Conservation (phyloP, 441 rosid species). For the Pelargonium myrrhifolium region DNA sequence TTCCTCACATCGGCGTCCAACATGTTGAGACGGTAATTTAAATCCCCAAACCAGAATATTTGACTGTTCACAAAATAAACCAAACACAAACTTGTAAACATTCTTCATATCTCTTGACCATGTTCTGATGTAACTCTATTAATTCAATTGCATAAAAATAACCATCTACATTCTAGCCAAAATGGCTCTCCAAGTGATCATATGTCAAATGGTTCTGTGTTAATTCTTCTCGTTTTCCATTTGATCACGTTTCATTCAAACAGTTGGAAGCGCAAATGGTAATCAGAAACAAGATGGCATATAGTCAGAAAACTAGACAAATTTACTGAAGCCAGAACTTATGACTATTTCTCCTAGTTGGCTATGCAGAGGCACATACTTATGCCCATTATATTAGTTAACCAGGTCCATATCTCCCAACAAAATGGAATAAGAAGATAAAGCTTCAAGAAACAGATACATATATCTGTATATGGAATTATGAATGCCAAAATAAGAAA, state of each 20-base stretch:
- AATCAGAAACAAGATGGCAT: too few species aligned
- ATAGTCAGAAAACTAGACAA: background rate
- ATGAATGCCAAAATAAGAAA: background rate
- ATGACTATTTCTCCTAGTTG: background rate
- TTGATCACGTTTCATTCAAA: too few species aligned
- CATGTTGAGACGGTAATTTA: conserved; percentile 85
- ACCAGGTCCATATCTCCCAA: background rate
- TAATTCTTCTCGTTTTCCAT: too few species aligned
- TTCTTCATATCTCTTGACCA: too few species aligned
- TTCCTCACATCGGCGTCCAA: conserved; percentile 64
- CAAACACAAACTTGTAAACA: background rate
- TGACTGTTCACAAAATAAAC: conserved; percentile 46
- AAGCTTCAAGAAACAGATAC: background rate
- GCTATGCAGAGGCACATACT: background rate
- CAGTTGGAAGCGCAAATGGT: background rate
- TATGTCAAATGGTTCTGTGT: too few species aligned
- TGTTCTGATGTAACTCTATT: too few species aligned
- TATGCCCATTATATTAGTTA: background rate
- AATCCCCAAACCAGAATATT: conserved; percentile 94
- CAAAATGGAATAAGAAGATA: background rate
- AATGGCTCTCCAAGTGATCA: too few species aligned
- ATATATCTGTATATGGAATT: background rate
- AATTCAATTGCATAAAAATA: too few species aligned
- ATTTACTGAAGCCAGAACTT: background rate
- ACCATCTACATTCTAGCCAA: too few species aligned